phyloP scores from a whole-genome alignment of 2,329 filamentous ascomycete species.

The Cucurbitaria berberidis region DNA sequence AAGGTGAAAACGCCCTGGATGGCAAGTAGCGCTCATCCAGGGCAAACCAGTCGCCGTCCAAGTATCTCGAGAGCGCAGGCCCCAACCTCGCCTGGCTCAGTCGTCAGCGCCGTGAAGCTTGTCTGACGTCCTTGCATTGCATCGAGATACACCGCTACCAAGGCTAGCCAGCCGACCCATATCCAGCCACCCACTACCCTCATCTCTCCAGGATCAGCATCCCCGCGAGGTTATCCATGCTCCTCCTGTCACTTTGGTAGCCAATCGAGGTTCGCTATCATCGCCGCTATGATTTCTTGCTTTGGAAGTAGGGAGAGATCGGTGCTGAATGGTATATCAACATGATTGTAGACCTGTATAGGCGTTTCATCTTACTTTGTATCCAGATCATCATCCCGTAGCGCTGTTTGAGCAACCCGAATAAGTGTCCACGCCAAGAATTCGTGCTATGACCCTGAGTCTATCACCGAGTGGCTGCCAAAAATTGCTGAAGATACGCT shows the following conservation, averaged over 20 bases:
- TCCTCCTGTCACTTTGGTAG: not conserved
- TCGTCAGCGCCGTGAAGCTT: slow-evolving; percentile 3
- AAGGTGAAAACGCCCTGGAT: not conserved
- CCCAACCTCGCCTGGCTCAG: slow-evolving; percentile 8
- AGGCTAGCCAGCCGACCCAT: no score
- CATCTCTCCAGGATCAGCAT: no score
- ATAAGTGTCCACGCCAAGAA: no score
- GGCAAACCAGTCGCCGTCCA: not conserved
- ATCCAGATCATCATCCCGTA: not conserved
- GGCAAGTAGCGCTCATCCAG: not conserved
- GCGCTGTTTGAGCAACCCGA: no score
- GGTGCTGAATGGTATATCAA: not conserved
- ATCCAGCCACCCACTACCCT: no score
- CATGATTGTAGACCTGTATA: not conserved
- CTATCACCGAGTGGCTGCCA: no score
- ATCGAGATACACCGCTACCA: not conserved
- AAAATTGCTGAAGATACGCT: no score
- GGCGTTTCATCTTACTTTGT: not conserved
- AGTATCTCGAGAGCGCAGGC: slow-evolving; percentile 6
- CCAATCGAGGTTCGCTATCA: no score
- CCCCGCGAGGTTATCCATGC: not conserved
- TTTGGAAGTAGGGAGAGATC: no score
- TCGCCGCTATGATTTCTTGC: no score
- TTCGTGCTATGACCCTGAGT: no score
- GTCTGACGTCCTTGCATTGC: slow-evolving; percentile 2